Conservation (phyloP, 495 filamentous ascomycete species). For the Lepraria neglecta region DNA sequence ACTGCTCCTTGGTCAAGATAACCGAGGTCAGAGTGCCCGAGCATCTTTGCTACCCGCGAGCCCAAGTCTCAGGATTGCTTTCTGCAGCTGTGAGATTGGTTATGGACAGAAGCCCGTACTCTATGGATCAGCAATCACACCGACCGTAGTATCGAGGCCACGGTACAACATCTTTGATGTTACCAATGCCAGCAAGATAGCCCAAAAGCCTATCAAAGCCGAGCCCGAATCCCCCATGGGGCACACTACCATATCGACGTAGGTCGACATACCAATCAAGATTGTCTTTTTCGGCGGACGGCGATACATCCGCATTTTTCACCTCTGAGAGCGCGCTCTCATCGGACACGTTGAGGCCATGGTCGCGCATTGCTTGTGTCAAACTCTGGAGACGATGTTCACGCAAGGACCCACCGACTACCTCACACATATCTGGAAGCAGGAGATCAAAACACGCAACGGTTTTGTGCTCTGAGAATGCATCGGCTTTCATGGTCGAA, state of each 20-base stretch:
- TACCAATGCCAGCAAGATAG: constrained; percentile 77
- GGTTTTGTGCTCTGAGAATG: constrained; percentile 41
- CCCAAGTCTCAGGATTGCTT: background rate
- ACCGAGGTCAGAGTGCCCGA: no score
- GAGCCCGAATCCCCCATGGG: constrained; percentile 93
- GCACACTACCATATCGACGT: constrained; percentile 84
- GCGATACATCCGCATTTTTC: background rate
- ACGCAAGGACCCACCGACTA: constrained; percentile 88
- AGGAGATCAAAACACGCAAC: constrained; percentile 95
- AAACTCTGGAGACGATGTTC: constrained; percentile 74
- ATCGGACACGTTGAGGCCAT: constrained; percentile 17
- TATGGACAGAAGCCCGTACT: background rate
- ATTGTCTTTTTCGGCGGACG: constrained; percentile 38
- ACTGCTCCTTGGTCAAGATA: no score
- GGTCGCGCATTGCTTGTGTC: constrained; percentile 62
- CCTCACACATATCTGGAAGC: constrained; percentile 80
- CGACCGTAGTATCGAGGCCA: constrained; percentile 90
- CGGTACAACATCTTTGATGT: constrained; percentile 77
- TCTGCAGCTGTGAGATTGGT: background rate
- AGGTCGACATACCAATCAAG: constrained; percentile 94
- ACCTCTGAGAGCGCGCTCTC: background rate
- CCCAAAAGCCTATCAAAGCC: constrained; percentile 87
- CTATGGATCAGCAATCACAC: constrained; percentile 67
- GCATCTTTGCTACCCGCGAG: no score
- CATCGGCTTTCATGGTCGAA: constrained; percentile 28